Evolutionary conservation across 129 eudicot species (phyloP), one percentile per base, ranked within the genome.

Genomic region (Chrysanthemum lavandulifolium): DNA sequence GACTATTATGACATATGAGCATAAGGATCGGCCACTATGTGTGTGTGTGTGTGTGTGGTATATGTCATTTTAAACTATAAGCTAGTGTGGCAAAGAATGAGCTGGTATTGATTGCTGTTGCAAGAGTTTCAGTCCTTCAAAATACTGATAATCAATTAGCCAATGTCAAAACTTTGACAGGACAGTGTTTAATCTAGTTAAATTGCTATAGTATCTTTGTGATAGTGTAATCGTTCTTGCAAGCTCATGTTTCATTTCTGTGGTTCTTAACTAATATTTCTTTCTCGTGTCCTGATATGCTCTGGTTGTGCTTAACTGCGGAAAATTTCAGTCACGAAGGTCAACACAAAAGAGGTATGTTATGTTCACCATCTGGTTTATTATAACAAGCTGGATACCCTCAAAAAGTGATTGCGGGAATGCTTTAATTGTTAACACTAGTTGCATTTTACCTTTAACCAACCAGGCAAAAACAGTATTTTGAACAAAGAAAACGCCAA

Each of bases 381-480:
- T 71, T 45, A 69, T 49, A 57, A 73, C 21, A 11, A 68, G 58
- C 70, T 67, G 67, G 25, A 64, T 33, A 51, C 78, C 69, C 71
- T 73, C 19, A 13, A 31, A 27, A 7, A 56, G 63, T 61, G 50
- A 29, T 53, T 55, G 25, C 7, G 47, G 59, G 45, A 51, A 43
- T 66, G 29, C 29, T 74, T 12, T 47, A 43, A 33, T 64, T 25
- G 53, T 19, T 73, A 31, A 61, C 12, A 10, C 53, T 66, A 55
- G 54, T 16, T 69, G 27, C 61, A 74, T 70, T 71, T 71, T 79
- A 25, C 75, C 52, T n/a, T n/a, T 43, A 60, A 63, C 66, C 61
- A 76, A 36, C 23, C 74, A 92, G 98, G 84, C 98, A 92, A 87
- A 87, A 85, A 64, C 98, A 92, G 58, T 92, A 89, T 76, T 92